A percentile compares a stretch with the other conserved stretches of the same genome.
phyloP scores from a whole-genome alignment of 2,329 filamentous ascomycete species.

The Neonectria hederae region DNA sequence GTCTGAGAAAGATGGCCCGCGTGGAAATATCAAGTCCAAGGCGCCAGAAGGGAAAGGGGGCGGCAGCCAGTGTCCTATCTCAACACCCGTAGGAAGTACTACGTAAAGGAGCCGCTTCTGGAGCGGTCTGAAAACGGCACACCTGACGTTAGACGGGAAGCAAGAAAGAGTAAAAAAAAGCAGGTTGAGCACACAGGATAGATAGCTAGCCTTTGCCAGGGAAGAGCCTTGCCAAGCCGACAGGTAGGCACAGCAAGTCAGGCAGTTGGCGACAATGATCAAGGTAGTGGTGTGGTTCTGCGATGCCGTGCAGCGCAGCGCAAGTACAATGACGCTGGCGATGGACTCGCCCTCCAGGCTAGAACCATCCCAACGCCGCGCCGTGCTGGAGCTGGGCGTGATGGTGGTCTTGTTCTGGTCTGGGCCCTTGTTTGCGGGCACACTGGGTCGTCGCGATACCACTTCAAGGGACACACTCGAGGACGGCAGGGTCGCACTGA shows the following conservation, averaged over 20 bases:
- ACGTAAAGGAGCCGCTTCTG: not conserved
- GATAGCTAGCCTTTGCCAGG: not conserved
- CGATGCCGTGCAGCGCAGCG: not conserved
- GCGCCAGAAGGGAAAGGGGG: not conserved
- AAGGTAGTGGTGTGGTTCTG: constrained; percentile 19
- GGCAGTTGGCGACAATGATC: not conserved
- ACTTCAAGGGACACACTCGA: not conserved
- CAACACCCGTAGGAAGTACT: not conserved
- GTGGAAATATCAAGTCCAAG: not conserved
- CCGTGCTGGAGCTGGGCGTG: not conserved
- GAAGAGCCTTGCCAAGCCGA: not conserved
- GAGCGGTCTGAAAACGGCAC: constrained; percentile 8
- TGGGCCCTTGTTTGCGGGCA: not conserved
- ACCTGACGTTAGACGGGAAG: not conserved
- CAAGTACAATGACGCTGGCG: not conserved
- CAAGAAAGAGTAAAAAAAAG: too few species aligned
- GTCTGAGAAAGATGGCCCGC: not conserved
- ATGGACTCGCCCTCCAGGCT: not conserved
- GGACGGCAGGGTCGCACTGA: constrained; percentile 17
- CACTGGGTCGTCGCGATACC: constrained; percentile 4
- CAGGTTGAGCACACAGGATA: not conserved
- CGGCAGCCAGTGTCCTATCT: constrained; percentile 46
- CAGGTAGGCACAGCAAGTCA: not conserved
- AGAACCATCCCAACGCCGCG: not conserved
- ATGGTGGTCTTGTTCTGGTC: not conserved